These are phyloP conservation scores for Prunus padus DNA, from an alignment of 306 rosid species.

Conservation along the genomic window DNA sequence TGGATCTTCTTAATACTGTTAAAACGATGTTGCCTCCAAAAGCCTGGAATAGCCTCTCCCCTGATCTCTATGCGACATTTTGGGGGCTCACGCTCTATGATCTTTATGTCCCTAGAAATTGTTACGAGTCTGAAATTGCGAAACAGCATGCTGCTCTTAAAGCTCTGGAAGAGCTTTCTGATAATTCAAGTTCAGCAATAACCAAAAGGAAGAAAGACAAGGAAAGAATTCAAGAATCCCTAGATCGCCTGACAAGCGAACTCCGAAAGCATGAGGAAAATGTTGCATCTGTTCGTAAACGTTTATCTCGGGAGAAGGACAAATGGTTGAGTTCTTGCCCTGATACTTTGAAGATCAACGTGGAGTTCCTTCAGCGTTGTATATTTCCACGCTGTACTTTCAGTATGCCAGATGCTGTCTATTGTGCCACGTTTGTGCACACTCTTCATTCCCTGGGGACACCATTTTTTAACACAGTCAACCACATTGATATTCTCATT, in stretches of 20 bases:
- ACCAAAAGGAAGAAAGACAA: conserved; percentile 94
- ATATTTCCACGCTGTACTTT: conserved; percentile 98
- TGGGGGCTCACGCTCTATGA: conserved; percentile 99
- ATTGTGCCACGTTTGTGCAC: conserved; percentile 96
- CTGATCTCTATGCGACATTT: conserved; percentile 92
- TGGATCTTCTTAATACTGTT: conserved; percentile 73
- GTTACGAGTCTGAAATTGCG: conserved; percentile 85
- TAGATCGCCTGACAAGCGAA: conserved; percentile 81
- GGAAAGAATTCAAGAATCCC: conserved; percentile 97
- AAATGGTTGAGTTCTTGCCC: conserved; percentile 96
- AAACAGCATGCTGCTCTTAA: conserved; percentile 87
- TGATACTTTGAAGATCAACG: conserved; percentile 92
- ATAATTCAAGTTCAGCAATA: conserved; percentile 95
- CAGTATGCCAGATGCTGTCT: conserved; percentile 99
- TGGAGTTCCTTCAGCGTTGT: conserved; percentile 99
- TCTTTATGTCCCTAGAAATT: conserved; percentile 83
- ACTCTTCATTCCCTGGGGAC: conserved; percentile 98
- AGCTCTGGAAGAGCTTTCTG: conserved; percentile 92
- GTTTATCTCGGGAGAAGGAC: conserved; percentile 89
- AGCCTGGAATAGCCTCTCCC: conserved; percentile 98
- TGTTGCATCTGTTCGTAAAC: conserved; percentile 79
- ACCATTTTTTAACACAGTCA: conserved; percentile 97
- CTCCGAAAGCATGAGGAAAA: conserved; percentile 79
- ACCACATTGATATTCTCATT: conserved; percentile 93
- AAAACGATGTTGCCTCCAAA: conserved; percentile 88